phyloP scores from a whole-genome alignment of 768 basidiomycete species.

The Sporobolomyces pararoseus region DNA sequence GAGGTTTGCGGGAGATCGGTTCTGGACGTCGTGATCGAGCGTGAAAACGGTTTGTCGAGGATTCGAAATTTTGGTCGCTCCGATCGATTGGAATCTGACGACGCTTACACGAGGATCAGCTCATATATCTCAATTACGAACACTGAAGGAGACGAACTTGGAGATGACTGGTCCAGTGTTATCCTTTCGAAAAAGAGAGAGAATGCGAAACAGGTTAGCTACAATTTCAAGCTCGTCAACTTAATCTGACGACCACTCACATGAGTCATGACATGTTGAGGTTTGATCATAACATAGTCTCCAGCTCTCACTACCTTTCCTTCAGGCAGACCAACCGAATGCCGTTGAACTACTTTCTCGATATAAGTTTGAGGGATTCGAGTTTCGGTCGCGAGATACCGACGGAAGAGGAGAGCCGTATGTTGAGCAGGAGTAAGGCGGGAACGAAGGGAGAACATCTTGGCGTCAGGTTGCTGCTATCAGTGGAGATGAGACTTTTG shows the following conservation, averaged over 20 bases:
- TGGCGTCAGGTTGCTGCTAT: neutral
- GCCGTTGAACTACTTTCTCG: constrained; percentile 96
- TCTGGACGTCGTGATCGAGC: constrained; percentile 97
- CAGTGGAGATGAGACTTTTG: neutral
- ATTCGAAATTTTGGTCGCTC: constrained; percentile 76
- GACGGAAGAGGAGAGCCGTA: constrained; percentile 3
- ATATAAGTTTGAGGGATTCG: constrained; percentile 68
- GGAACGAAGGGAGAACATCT: constrained; percentile 16
- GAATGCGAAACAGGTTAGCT: neutral
- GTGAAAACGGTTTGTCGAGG: constrained; percentile 87
- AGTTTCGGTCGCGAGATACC: constrained; percentile 35
- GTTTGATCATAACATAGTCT: constrained; percentile 99
- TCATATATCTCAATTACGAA: too few species aligned
- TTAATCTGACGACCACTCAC: constrained; percentile 40
- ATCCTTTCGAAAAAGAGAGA: constrained; percentile 54
- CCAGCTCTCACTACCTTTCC: constrained; percentile 82
- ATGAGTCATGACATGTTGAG: constrained; percentile 97
- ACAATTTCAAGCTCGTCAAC: neutral
- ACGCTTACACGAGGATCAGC: too few species aligned
- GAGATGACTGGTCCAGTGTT: constrained; percentile 97
- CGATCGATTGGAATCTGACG: constrained; percentile 93
- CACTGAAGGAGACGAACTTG: too few species aligned
- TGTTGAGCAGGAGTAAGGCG: neutral
- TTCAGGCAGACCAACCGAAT: constrained; percentile 80
- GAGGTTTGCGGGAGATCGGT: constrained; percentile 80